Conservation (phyloP, 2,329 filamentous ascomycete genomes). For the Talaromyces sp. region DNA sequence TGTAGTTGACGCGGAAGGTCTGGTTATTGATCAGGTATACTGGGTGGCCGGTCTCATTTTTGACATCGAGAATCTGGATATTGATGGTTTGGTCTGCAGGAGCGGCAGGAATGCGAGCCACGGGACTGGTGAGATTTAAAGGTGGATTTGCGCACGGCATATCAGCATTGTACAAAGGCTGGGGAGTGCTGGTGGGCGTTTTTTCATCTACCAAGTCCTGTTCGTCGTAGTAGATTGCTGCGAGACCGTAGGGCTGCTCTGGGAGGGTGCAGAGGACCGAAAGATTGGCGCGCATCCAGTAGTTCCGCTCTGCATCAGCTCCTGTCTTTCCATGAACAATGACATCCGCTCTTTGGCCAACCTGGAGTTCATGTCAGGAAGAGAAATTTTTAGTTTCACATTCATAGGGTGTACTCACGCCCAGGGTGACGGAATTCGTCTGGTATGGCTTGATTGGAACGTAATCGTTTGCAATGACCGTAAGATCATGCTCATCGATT, state of each 20-base stretch:
- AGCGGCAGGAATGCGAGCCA: neutral
- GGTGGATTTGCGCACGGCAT: neutral
- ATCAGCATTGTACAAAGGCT: neutral
- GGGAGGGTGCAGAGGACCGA: slow-evolving; percentile 1
- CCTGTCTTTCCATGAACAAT: slow-evolving; percentile 1
- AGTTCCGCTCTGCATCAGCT: slow-evolving; percentile 3
- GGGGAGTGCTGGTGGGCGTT: neutral
- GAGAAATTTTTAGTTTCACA: neutral
- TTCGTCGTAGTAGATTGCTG: slow-evolving; percentile 1
- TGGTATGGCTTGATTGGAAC: neutral
- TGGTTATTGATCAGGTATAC: slow-evolving; percentile 2
- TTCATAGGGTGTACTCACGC: neutral
- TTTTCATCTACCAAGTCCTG: neutral
- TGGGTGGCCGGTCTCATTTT: neutral
- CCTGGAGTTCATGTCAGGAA: neutral
- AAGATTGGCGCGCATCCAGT: slow-evolving; percentile 2
- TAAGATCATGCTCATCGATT: slow-evolving; percentile 1
- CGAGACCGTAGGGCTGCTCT: slow-evolving; percentile 2
- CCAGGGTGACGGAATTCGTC: neutral
- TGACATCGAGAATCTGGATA: neutral
- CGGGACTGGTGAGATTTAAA: neutral
- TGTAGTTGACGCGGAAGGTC: slow-evolving; percentile 2
- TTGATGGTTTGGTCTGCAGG: neutral
- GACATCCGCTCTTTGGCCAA: slow-evolving; percentile 1
- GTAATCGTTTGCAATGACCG: slow-evolving; percentile 1